Evolutionary conservation across 768 basidiomycete species (phyloP), one percentile per base, ranked within the genome.

Genomic region (Trametes cinnabarina): DNA sequence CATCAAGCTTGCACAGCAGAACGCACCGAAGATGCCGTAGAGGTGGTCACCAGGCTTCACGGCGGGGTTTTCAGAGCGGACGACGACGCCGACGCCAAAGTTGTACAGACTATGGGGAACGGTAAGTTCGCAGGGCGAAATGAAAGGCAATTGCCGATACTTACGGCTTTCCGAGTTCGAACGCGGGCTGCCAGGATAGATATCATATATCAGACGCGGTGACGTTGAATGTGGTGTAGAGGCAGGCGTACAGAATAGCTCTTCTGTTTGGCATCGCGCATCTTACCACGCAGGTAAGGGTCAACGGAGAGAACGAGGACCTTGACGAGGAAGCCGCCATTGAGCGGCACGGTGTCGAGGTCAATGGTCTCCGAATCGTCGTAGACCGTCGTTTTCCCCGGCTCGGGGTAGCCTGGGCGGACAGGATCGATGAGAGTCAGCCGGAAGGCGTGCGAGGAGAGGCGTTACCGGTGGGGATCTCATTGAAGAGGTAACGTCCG

Each of bases 271-370:
- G 58, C 41, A 14, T 55, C 61, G 14, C 60, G 50, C 68, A 66
- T 69, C 41, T 49, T 51, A 0, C 51, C 52, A 22, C 65, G 47
- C 54, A 65, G 44, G 54, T 65, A 63, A 4, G 68, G 61, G 35
- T 66, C 65, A 26, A 65, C 54, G 4, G 65, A 63, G 23, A 69
- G 49, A 1, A 60, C 61, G 23, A 71, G 62, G n/a, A 54, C 57
- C 63, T 72, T 70, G 30, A 69, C 55, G 39, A 71, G 64, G 58
- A 66, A 62, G 1, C 71, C 71, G 35, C 70, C 70, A 30, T 66
- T 59, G 10, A 68, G 63, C 7, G 63, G 62, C 9, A 58, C 65
- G 25, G 44, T 67, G 15, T 71, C 69, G 12, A 64, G 53, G 47
- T 71, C 69, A 34, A 72, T 71, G 0, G 64, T 67, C 56, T 66